These are phyloP conservation scores for Stachybotrys elegans DNA, from an alignment of 2,329 filamentous ascomycete genomes.

Conservation along the genomic window DNA sequence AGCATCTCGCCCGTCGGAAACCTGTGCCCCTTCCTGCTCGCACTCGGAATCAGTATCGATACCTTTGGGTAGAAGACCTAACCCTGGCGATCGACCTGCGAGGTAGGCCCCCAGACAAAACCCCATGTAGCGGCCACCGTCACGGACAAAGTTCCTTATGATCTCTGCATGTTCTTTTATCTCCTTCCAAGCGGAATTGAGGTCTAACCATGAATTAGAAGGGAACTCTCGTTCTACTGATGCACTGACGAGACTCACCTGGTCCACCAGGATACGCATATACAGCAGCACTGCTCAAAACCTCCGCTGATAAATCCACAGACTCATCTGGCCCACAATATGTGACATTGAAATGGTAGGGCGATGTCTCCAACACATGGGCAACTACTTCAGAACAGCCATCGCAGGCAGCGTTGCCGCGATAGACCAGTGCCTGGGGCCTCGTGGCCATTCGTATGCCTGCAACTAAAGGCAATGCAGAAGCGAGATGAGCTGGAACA, in stretches of 20 bases:
- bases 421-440: constrained; percentile 16
- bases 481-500: too few species aligned
- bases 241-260: constrained; percentile 10
- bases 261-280: constrained; percentile 15
- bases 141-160: constrained; percentile 14
- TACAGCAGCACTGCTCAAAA: constrained; percentile 8
- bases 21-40: constrained; percentile 10
- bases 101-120: constrained; percentile 22
- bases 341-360: constrained; percentile 12
- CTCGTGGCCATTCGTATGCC: too few species aligned
- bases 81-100: constrained; percentile 15
- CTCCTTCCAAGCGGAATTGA: constrained; percentile 11
- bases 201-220: too few species aligned
- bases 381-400: constrained; percentile 13
- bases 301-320: constrained; percentile 7
- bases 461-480: too few species aligned
- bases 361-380: constrained; percentile 13
- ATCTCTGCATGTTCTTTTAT: constrained; percentile 7
- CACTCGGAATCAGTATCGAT: constrained; percentile 8
- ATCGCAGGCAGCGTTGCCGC: constrained; percentile 11
- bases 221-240: too few species aligned
- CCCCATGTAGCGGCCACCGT: constrained; percentile 18
- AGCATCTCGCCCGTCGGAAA: constrained; percentile 11
- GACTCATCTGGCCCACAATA: constrained; percentile 14
- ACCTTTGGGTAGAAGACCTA: constrained; percentile 13